These are phyloP conservation scores for Lagerstroemia speciosa DNA, from an alignment of 345 rosid species.

Conservation along the genomic window DNA sequence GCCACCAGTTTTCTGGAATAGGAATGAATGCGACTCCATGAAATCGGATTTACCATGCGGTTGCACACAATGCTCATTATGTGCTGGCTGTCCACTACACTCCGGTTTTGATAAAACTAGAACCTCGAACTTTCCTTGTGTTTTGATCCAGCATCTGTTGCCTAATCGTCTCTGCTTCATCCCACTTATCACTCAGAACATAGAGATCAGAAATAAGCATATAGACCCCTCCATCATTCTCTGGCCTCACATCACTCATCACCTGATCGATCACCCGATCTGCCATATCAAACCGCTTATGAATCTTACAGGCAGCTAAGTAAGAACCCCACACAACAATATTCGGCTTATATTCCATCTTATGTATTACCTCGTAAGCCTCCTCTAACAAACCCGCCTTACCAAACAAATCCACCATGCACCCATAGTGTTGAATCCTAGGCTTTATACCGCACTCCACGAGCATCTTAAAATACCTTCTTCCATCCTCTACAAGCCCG, in stretches of 20 bases:
- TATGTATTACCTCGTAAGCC: conserved; percentile 27
- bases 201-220: conserved; percentile 14
- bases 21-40: background rate
- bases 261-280: conserved; percentile 26
- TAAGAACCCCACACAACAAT: conserved; percentile 39
- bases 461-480: conserved; percentile 31
- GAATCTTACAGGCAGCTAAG: conserved; percentile 38
- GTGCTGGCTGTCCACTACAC: background rate
- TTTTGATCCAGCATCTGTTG: conserved; percentile 8
- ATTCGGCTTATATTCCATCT: conserved; percentile 30
- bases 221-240: conserved; percentile 18
- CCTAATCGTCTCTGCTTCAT: conserved; percentile 16
- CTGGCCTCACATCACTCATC: conserved; percentile 9
- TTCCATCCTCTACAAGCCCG: conserved; percentile 37
- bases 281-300: conserved; percentile 43
- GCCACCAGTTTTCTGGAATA: background rate
- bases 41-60: background rate
- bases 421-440: conserved; percentile 48
- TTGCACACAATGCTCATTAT: background rate
- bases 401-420: conserved; percentile 48
- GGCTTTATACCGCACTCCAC: conserved; percentile 27
- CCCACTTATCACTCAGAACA: conserved; percentile 14
- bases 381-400: conserved; percentile 32
- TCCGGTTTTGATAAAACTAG: conserved; percentile 19
- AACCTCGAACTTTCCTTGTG: conserved; percentile 18